These are phyloP conservation scores for Blastobotrys apis DNA, from an alignment of 1,139 yeast genomes.

Conservation along the genomic window DNA sequence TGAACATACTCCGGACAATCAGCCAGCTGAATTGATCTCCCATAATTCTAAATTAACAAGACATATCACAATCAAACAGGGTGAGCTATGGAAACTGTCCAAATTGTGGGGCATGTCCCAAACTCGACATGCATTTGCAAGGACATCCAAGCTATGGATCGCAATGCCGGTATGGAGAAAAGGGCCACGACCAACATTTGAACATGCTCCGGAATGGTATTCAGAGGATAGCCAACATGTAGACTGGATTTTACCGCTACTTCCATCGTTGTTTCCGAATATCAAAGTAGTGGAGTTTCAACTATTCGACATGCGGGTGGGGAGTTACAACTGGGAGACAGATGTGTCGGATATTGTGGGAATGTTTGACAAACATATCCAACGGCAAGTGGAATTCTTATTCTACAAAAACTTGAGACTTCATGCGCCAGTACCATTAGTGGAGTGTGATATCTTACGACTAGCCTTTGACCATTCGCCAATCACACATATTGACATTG, in stretches of 20 bases:
- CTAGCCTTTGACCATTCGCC: slow-evolving; percentile 1
- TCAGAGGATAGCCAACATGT: slow-evolving; percentile 5
- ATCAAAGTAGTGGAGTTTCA: not conserved
- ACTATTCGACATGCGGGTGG: slow-evolving; percentile 1
- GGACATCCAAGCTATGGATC: slow-evolving; percentile 1
- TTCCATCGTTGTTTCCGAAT: slow-evolving; percentile 3
- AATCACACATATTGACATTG: not conserved
- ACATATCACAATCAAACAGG: not conserved
- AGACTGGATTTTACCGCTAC: slow-evolving; percentile 5
- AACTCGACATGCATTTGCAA: not conserved
- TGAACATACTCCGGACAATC: not conserved
- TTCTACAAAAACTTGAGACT: slow-evolving; percentile 1
- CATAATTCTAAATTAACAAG: no score
- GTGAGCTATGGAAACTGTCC: slow-evolving; percentile 9
- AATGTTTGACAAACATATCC: not conserved
- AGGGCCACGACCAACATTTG: not conserved
- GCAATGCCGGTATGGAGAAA: slow-evolving; percentile 4
- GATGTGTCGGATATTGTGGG: not conserved
- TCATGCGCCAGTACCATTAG: not conserved
- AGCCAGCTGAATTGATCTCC: not conserved
- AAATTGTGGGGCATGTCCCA: slow-evolving; percentile 3
- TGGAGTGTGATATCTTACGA: slow-evolving; percentile 2
- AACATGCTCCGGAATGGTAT: slow-evolving; percentile 5
- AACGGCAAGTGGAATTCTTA: slow-evolving; percentile 2
- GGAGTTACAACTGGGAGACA: not conserved